Evolutionary conservation across 306 rosid species (phyloP).

Genomic region (Quercus cerris): DNA sequence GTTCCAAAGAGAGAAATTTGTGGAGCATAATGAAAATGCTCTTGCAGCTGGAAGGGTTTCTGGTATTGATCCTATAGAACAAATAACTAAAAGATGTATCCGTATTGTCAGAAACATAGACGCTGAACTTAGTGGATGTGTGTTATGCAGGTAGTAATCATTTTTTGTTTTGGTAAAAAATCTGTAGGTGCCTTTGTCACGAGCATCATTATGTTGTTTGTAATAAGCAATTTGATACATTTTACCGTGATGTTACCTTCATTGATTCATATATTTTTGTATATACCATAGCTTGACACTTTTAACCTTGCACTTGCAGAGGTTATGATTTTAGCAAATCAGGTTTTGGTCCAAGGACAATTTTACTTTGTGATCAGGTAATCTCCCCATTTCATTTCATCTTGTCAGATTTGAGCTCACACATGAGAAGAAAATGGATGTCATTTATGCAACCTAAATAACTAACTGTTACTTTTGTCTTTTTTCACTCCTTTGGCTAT

Average conservation of each 20-base stretch:
- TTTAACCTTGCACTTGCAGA: conserved; percentile 39
- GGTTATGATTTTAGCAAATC: conserved; percentile 93
- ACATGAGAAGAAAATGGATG: neutral
- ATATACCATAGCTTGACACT: conserved; percentile 12
- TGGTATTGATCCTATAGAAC: conserved; percentile 90
- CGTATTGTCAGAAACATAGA: conserved; percentile 84
- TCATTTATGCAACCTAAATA: conserved; percentile 1
- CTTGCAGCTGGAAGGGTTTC: conserved; percentile 88
- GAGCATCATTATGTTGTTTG: conserved; percentile 10
- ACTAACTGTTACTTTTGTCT: conserved; percentile 4
- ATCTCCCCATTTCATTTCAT: neutral
- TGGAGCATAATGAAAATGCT: conserved; percentile 67
- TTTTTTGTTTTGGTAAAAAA: neutral
- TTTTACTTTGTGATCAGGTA: conserved; percentile 98
- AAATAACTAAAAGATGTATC: conserved; percentile 83
- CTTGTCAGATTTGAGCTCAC: conserved; percentile 12
- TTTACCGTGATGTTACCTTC: conserved; percentile 15
- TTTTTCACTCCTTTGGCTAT: conserved; percentile 1
- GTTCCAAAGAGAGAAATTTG: conserved; percentile 66
- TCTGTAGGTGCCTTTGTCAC: conserved; percentile 15
- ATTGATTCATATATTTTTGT: conserved; percentile 8
- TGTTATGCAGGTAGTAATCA: conserved; percentile 76
- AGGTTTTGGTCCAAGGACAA: conserved; percentile 98
- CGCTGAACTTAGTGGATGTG: conserved; percentile 87
- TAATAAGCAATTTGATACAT: neutral